Percentiles rank a stretch among this genome's conserved stretches.
Evolutionary conservation across 2,329 filamentous ascomycete species (phyloP).

Genomic region (Beauveria scarabaeidicola): DNA sequence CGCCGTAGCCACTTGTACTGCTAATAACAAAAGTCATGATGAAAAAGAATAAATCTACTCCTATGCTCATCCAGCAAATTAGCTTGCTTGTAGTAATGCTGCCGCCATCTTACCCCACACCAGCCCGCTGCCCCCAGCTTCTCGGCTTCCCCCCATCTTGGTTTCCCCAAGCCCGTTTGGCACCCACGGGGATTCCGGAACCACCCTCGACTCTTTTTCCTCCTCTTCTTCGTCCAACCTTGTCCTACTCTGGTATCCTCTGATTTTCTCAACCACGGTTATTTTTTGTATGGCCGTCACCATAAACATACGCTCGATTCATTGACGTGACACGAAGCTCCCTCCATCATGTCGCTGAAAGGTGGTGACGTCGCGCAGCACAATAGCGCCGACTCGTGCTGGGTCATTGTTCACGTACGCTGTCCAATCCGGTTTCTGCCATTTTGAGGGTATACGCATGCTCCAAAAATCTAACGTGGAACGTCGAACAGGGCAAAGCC

Average conservation of each 20-base stretch:
- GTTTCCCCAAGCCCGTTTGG: not conserved
- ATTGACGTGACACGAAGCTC: not conserved
- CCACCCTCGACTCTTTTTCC: not conserved
- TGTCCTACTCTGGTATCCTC: not conserved
- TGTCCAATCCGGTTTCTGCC: not conserved
- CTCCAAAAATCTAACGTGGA: not conserved
- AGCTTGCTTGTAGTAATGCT: constrained; percentile 5
- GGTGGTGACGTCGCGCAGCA: constrained; percentile 57
- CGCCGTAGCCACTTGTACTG: not conserved
- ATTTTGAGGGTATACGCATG: no score
- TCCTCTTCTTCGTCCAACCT: not conserved
- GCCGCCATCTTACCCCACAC: constrained; percentile 1
- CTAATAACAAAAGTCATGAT: not conserved
- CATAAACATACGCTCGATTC: not conserved
- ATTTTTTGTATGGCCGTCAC: not conserved
- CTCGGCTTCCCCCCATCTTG: not conserved
- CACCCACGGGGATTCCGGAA: not conserved
- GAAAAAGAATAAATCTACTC: not conserved
- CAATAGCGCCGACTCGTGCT: constrained; percentile 74
- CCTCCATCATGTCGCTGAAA: constrained; percentile 34
- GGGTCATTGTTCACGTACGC: constrained; percentile 74
- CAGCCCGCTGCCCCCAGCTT: not conserved
- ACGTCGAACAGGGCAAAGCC: constrained; percentile 53
- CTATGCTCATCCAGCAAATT: not conserved
- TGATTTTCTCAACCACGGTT: not conserved